phyloP scores from a whole-genome alignment of 495 filamentous ascomycete species.

The Neurospora sp. region DNA sequence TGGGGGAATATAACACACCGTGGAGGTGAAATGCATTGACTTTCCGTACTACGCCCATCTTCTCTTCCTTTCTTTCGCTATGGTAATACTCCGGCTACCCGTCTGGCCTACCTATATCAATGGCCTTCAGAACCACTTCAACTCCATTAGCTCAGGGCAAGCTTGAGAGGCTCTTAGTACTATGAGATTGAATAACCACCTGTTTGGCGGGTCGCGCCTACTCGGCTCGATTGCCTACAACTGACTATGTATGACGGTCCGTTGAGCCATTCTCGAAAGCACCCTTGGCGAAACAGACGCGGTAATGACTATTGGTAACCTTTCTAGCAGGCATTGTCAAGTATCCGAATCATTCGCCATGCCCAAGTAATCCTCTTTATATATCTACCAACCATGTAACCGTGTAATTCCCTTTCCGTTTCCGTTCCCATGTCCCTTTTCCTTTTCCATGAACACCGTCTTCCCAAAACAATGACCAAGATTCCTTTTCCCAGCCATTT shows the following conservation, averaged over 20 bases:
- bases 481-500: background rate
- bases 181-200: background rate
- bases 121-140: background rate
- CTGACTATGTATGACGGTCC: background rate
- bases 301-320: background rate
- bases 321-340: background rate
- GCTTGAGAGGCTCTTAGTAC: background rate
- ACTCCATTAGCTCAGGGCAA: background rate
- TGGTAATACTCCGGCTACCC: background rate
- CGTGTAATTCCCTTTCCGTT: background rate
- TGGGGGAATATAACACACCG: background rate
- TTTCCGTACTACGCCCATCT: too few species aligned
- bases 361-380: background rate
- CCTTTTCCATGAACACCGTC: background rate
- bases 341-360: background rate
- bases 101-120: background rate
- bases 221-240: background rate
- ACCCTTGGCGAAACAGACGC: background rate
- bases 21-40: background rate
- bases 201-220: too few species aligned
- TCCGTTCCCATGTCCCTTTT: background rate
- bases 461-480: too few species aligned
- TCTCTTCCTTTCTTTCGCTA: too few species aligned
- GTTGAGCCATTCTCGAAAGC: background rate
- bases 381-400: background rate